Conservation (phyloP, 1,284 basidiomycete genomes). For the Sutorius eximius region DNA sequence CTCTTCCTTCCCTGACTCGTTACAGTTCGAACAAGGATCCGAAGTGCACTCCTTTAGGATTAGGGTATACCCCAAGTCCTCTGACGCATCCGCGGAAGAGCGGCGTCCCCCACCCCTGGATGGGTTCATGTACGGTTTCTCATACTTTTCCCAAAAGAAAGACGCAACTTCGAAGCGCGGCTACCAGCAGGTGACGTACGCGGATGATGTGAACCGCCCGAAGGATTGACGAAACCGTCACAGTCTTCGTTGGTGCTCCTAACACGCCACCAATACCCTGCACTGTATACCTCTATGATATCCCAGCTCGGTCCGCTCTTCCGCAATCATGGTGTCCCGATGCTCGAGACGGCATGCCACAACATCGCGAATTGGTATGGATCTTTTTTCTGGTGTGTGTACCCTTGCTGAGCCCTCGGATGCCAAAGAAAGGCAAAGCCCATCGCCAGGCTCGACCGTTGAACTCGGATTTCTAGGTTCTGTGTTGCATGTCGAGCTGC, state of each 20-base stretch:
- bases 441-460: constrained; percentile 55
- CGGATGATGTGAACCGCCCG: neutral
- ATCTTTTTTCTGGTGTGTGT: neutral
- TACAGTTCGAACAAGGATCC: constrained; percentile 75
- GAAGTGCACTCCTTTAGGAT: constrained; percentile 75
- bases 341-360: constrained; percentile 84
- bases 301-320: constrained; percentile 76
- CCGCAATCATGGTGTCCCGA: constrained; percentile 71
- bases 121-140: constrained; percentile 81
- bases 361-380: constrained; percentile 84
- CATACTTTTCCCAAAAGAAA: constrained; percentile 75
- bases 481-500: constrained; percentile 72
- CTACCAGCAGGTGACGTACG: constrained; percentile 71
- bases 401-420: constrained; percentile 13
- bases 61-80: constrained; percentile 40
- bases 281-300: constrained; percentile 74
- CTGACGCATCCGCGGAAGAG: constrained; percentile 27
- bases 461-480: constrained; percentile 83
- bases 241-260: constrained; percentile 87
- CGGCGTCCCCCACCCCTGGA: constrained; percentile 48
- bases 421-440: constrained; percentile 72
- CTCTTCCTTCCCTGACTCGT: constrained; percentile 91
- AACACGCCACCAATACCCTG: constrained; percentile 81
- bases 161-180: constrained; percentile 76
- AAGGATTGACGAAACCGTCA: constrained; percentile 12